Conservation (phyloP, 2,329 filamentous ascomycete genomes). For the Acrocalymma vagum region DNA sequence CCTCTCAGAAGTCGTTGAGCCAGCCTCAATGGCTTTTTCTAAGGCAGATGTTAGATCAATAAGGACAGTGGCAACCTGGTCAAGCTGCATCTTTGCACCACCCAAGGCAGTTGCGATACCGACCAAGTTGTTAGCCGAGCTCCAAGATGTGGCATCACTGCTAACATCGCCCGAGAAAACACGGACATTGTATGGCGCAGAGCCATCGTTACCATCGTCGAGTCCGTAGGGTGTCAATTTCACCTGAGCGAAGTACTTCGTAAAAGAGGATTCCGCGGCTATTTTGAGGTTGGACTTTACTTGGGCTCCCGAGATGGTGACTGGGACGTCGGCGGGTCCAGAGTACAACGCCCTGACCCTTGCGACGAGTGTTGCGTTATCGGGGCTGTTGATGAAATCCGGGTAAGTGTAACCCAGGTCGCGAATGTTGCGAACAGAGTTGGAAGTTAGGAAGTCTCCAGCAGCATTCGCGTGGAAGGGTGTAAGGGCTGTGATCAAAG, state of each 20-base stretch:
- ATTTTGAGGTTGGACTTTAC: slow-evolving; percentile 2
- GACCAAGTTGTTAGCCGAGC: slow-evolving; percentile 8
- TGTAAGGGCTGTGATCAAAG: slow-evolving; percentile 13
- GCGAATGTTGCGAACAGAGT: slow-evolving; percentile 12
- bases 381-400: slow-evolving; percentile 18
- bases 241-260: slow-evolving; percentile 17
- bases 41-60: slow-evolving; percentile 17
- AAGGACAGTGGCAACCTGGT: slow-evolving; percentile 5
- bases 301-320: slow-evolving; percentile 3
- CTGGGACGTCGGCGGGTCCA: slow-evolving; percentile 12
- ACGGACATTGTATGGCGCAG: slow-evolving; percentile 21
- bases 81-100: slow-evolving; percentile 8
- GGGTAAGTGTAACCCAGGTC: slow-evolving; percentile 31
- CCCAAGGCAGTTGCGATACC: slow-evolving; percentile 18
- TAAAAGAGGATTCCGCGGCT: not conserved
- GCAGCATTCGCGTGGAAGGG: slow-evolving; percentile 28
- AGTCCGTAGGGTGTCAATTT: slow-evolving; percentile 17
- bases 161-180: slow-evolving; percentile 19
- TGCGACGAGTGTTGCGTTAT: slow-evolving; percentile 18
- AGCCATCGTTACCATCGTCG: slow-evolving; percentile 12
- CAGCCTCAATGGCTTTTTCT: slow-evolving; percentile 10
- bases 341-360: slow-evolving; percentile 20
- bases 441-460: slow-evolving; percentile 30
- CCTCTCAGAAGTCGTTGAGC: slow-evolving; percentile 8
- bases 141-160: slow-evolving; percentile 14